Evolutionary conservation across 2,329 filamentous ascomycete species (phyloP), one percentile per base, ranked within the genome.

Genomic region (Coniella vitis): DNA sequence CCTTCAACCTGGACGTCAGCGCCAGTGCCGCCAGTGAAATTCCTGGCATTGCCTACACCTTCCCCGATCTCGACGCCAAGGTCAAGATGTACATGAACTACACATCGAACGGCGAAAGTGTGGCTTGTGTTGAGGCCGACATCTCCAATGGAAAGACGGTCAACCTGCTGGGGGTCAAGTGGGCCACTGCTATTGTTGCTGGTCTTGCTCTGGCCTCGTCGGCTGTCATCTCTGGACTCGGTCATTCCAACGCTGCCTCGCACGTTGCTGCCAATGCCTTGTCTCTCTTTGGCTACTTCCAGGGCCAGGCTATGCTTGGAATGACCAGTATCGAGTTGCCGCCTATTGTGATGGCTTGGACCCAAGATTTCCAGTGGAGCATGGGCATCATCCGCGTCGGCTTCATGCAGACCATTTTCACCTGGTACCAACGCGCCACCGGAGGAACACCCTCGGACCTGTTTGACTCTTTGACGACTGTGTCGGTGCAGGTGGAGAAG

Each of bases 361-460:
- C 90, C 2, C 90, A 96, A 69, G 91, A 96, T 69, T 96, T 97
- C 71, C 87, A 94, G 64, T 97, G 91, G 91, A 94, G 86, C 61
- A 93, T 97, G 88, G 91, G 91, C 59, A 90, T 97, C 60, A 95
- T 97, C 60, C 79, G 80, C 45, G 76, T 96, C 37, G 75, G 74
- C n/a, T 96, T 95, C 65, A 79, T 96, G 70, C 89, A 97, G 70
- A 75, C 74, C 41, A 87, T 95, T 61, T 87, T 88, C 54, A 95
- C 90, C 32, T 97, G 91, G 91, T 97, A 96, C 64, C 90, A 95
- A 69, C 86, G 90, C 54, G 80, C 91, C 3, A 97, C 91, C 3
- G 91, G 91, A 46, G 91, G 91, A 55, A 89, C 79, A 1, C 87
- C 91, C 0, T 83, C 88, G 4, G 86, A 81, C 14, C 75, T 94